Conservation (phyloP, 257 asterid species). For the Nicotiana paniculata region DNA sequence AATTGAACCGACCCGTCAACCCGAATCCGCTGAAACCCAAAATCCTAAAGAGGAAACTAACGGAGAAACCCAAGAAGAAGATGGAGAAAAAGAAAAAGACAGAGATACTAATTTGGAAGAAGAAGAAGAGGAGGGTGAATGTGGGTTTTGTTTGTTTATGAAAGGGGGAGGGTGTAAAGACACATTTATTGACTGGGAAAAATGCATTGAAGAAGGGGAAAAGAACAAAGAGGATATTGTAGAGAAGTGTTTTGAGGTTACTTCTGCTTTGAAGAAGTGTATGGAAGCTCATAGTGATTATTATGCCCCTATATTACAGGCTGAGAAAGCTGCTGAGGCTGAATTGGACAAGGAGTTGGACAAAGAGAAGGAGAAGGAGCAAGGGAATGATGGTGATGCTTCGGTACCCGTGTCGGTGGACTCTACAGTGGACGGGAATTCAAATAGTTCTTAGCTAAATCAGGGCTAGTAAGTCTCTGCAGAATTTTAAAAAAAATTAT, state of each 20-base stretch:
- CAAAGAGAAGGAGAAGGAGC: slow-evolving; percentile 26
- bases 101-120: not conserved
- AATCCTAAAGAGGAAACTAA: slow-evolving; percentile 3
- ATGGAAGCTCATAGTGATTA: slow-evolving; percentile 75
- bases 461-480: slow-evolving; percentile 12
- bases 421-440: slow-evolving; percentile 9
- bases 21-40: not conserved
- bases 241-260: slow-evolving; percentile 53
- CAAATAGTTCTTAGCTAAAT: slow-evolving; percentile 20
- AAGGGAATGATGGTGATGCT: slow-evolving; percentile 7
- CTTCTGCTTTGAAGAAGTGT: slow-evolving; percentile 55
- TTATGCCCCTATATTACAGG: slow-evolving; percentile 60
- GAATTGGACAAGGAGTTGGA: slow-evolving; percentile 46
- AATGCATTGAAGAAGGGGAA: slow-evolving; percentile 68
- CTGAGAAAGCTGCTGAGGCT: slow-evolving; percentile 57
- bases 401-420: not conserved
- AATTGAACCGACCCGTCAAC: slow-evolving; percentile 21
- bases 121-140: slow-evolving; percentile 58
- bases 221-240: slow-evolving; percentile 50
- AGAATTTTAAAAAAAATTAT: not conserved
- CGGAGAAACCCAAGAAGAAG: slow-evolving; percentile 4
- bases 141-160: slow-evolving; percentile 85
- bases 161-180: slow-evolving; percentile 82
- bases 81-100: slow-evolving; percentile 8
- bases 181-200: slow-evolving; percentile 57